Conservation (phyloP, 106 monocot species). For the Dioscorea dumetorum region DNA sequence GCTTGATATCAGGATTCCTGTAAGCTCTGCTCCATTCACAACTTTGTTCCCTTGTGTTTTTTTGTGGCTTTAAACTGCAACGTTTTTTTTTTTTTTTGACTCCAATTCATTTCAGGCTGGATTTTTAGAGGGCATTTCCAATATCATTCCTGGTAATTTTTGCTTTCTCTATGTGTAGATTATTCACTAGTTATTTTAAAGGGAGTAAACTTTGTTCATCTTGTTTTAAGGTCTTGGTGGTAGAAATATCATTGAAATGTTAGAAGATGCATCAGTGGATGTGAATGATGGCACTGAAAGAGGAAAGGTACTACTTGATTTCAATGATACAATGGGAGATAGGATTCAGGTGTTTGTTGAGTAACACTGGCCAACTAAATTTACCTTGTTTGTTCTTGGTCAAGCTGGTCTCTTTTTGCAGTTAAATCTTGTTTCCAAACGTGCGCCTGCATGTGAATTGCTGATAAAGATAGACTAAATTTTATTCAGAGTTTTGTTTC, state of each 20-base stretch:
- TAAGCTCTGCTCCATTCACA: slow-evolving; percentile 30
- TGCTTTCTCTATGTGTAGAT: not conserved
- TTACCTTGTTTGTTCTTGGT: too few relatives aligned
- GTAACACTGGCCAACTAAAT: slow-evolving; percentile 18
- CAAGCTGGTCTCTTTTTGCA: too few relatives aligned
- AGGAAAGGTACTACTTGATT: slow-evolving; percentile 68
- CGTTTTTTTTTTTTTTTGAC: not conserved
- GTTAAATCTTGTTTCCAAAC: too few relatives aligned
- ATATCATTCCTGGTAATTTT: slow-evolving; percentile 65
- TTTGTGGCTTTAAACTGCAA: not conserved
- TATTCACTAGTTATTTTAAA: not conserved
- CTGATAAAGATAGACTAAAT: too few relatives aligned
- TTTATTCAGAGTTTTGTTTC: too few relatives aligned
- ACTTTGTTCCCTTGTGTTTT: not conserved
- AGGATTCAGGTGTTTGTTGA: slow-evolving; percentile 85
- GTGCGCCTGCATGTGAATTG: too few relatives aligned
- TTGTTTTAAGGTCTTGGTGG: slow-evolving; percentile 58
- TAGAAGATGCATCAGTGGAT: slow-evolving; percentile 50
- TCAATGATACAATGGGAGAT: slow-evolving; percentile 79
- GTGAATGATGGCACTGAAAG: slow-evolving; percentile 23
- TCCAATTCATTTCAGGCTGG: slow-evolving; percentile 52
- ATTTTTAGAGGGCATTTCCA: slow-evolving; percentile 76
- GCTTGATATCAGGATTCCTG: slow-evolving; percentile 82
- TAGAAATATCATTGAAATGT: slow-evolving; percentile 61
- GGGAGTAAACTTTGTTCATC: not conserved